Conservation (phyloP, 23 red algal species). For the Gracilaria gracilis region DNA sequence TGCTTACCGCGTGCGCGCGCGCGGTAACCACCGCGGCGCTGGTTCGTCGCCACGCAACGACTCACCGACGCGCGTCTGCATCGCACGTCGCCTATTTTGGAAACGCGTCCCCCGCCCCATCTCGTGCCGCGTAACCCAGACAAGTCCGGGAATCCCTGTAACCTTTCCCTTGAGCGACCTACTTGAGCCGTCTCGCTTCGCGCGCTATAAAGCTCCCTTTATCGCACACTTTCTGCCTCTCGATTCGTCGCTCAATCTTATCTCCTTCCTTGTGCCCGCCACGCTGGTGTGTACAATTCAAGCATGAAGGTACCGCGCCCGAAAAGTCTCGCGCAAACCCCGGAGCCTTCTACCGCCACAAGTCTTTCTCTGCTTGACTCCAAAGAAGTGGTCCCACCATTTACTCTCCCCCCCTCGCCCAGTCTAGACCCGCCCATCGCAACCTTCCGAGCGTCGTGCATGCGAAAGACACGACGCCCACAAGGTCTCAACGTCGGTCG, state of each 20-base stretch:
- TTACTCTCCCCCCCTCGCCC: slow-evolving; percentile 2
- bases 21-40: no score
- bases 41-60: no score
- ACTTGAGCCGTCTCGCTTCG: no score
- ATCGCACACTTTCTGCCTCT: no score
- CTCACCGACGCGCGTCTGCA: no score
- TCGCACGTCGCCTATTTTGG: neutral
- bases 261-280: neutral
- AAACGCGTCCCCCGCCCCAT: neutral
- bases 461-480: slow-evolving; percentile 43
- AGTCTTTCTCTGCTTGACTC: neutral
- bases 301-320: neutral
- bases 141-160: neutral
- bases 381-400: neutral
- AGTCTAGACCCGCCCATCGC: neutral
- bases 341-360: neutral
- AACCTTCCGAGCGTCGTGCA: slow-evolving; percentile 19
- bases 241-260: neutral
- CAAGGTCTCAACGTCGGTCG: slow-evolving; percentile 46
- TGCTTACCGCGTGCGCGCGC: neutral
- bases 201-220: no score
- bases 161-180: no score
- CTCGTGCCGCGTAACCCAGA: neutral
- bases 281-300: no score
- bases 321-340: neutral